Conservation (phyloP, 768 basidiomycete species). For the Clavaria fumosa region DNA sequence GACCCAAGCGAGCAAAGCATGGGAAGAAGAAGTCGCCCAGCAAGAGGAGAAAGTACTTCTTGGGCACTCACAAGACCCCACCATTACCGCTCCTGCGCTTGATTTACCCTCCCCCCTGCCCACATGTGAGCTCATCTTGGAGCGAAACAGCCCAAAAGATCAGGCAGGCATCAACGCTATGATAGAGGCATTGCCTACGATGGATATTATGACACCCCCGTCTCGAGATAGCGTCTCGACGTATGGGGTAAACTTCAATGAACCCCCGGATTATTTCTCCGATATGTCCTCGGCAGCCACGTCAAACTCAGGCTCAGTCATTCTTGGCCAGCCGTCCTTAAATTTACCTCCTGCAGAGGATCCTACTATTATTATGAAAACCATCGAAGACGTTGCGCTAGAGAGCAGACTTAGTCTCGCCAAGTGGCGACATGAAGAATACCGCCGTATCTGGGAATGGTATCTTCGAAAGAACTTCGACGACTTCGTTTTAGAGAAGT, state of each 20-base stretch:
- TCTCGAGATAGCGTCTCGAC: constrained; percentile 15
- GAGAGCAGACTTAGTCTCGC: constrained; percentile 59
- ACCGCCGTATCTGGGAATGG: constrained; percentile 90
- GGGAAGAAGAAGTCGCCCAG: constrained; percentile 78
- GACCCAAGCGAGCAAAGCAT: constrained; percentile 49
- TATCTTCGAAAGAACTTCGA: constrained; percentile 76
- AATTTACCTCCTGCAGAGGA: constrained; percentile 19
- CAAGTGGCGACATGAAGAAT: constrained; percentile 74
- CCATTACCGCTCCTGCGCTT: constrained; percentile 20
- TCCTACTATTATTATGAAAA: constrained; percentile 35
- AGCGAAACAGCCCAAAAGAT: constrained; percentile 13
- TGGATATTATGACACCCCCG: constrained; percentile 24
- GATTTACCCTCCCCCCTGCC: too few relatives aligned
- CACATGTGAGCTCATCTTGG: too few relatives aligned
- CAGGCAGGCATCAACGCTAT: constrained; percentile 47
- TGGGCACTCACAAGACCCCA: constrained; percentile 28
- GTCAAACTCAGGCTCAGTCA: not conserved
- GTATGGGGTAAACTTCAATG: constrained; percentile 16
- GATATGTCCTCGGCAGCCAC: constrained; percentile 17
- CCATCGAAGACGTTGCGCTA: constrained; percentile 50
- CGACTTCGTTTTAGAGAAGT: constrained; percentile 83
- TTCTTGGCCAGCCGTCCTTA: constrained; percentile 10
- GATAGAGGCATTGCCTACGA: constrained; percentile 39
- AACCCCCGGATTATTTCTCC: constrained; percentile 28
- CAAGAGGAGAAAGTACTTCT: constrained; percentile 50